Conservation (phyloP, 352 stramenopile species). For the Aphanomyces euteiches region DNA sequence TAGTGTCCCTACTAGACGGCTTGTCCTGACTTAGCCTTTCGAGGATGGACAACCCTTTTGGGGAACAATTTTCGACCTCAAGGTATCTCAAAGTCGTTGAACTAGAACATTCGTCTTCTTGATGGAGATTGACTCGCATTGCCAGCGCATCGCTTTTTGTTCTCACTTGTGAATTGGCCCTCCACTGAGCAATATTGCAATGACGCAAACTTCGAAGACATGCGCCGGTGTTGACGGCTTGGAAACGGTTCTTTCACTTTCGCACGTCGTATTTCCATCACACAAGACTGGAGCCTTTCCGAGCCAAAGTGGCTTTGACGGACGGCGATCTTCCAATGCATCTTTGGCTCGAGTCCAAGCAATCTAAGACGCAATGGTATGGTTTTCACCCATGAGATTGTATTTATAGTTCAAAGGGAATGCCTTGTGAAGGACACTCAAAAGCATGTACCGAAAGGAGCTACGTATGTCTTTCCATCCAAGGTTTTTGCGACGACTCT, state of each 20-base stretch:
- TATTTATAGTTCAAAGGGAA: neutral
- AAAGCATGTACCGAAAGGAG: neutral
- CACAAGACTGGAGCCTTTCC: neutral
- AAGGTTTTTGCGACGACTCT: neutral
- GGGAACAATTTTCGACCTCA: no score
- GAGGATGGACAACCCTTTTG: no score
- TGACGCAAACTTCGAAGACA: neutral
- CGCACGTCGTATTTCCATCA: neutral
- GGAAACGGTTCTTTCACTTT: neutral
- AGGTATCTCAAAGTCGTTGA: no score
- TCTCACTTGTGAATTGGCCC: neutral
- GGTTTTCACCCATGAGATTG: neutral
- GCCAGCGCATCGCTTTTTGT: neutral
- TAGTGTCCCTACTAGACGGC: no score
- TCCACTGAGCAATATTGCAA: neutral
- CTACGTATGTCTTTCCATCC: constrained; percentile 3
- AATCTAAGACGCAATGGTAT: neutral
- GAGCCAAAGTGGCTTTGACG: neutral
- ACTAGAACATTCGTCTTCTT: no score
- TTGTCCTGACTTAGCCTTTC: no score
- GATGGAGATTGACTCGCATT: no score
- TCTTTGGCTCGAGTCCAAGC: neutral
- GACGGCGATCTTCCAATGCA: neutral
- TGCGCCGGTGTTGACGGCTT: neutral
- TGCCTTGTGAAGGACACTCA: neutral